A percentile compares a stretch with the other conserved stretches of the same genome.
phyloP scores from a whole-genome alignment of 2,329 filamentous ascomycete species.

The Stenocarpella maydis region DNA sequence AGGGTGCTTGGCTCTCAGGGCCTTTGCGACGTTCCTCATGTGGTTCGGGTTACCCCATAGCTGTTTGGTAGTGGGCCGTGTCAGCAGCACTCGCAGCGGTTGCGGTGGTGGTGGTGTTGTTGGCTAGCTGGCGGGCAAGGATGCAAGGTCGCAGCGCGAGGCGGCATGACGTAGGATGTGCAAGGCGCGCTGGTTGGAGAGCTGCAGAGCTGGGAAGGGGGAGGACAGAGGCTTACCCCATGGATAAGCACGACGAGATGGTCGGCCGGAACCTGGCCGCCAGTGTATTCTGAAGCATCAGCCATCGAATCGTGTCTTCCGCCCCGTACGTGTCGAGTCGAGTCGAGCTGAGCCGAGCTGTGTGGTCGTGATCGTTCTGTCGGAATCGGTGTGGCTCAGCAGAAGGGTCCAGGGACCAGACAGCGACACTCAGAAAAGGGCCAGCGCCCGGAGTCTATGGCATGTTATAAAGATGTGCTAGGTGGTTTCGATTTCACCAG shows the following conservation, averaged over 20 bases:
- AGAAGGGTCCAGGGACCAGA: conserved; percentile 47
- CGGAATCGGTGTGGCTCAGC: conserved; percentile 40
- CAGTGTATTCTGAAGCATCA: conserved; percentile 51
- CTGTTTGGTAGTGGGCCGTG: conserved; percentile 45
- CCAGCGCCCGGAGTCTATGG: conserved; percentile 35
- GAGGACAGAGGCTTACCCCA: conserved; percentile 62
- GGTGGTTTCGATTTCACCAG: conserved; percentile 3
- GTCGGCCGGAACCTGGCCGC: conserved; percentile 63
- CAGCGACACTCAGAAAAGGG: conserved; percentile 41
- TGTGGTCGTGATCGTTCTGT: background rate
- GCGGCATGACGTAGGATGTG: conserved; percentile 18
- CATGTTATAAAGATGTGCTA: conserved; percentile 23
- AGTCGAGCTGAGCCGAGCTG: too few species aligned
- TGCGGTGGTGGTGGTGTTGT: background rate
- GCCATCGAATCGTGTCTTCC: conserved; percentile 44
- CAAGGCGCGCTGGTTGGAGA: conserved; percentile 21
- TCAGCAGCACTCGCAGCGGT: conserved; percentile 33
- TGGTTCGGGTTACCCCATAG: conserved; percentile 84
- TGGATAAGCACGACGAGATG: conserved; percentile 83
- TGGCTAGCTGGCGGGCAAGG: background rate
- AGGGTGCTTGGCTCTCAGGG: conserved; percentile 67
- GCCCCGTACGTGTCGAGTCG: background rate
- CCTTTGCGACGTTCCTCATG: conserved; percentile 72
- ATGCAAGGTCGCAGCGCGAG: background rate
- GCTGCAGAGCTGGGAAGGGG: background rate